Evolutionary conservation across 1,284 basidiomycete species (phyloP), one percentile per base, ranked within the genome.

Genomic region (Termitomyces sp.): DNA sequence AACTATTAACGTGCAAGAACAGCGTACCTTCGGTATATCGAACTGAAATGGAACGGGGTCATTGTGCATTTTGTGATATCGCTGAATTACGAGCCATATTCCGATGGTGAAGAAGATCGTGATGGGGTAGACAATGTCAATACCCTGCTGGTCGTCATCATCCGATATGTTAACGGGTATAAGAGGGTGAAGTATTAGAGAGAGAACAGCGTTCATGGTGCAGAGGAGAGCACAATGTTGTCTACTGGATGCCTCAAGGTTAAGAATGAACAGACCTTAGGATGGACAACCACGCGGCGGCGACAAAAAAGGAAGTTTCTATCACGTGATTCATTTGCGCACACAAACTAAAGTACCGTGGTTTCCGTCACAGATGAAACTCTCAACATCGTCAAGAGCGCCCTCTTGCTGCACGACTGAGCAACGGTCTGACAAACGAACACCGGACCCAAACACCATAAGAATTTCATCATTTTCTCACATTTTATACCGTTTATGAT

Each of bases 31-130:
- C n/a, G 87, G 89, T 7, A 71, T 65, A 36, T 72, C 72, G 64
- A 78, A 75, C 46, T 71, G 64, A 68, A 93, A 92, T 5, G 78
- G 75, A 1, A 90, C 77, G 0, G 90, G 81, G 55, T 82, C 83
- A 63, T 88, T 90, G 61, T 81, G 80, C 47, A 83, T 78, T 62
- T 81, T 82, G 63, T 87, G 82, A 68, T 90, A 88, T 48, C 88
- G 80, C 68, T 82, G 74, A 61, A 84, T 78, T 49, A 91, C 88
- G 21, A 90, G 73, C 76, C 82, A 90, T 57, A 91, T 88, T 33
- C 89, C 88, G 53, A 86, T 74, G 41, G 79, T 84, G 59, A 88
- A 81, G 73, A 85, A 89, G 34, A 81, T 65, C 1, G 82, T 77
- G 30, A 90, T 70, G 39, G 77, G 73, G 66, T 81, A 83, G 48